Evolutionary conservation across 129 eudicot species (phyloP).

Genomic region (Tagetes patula): DNA sequence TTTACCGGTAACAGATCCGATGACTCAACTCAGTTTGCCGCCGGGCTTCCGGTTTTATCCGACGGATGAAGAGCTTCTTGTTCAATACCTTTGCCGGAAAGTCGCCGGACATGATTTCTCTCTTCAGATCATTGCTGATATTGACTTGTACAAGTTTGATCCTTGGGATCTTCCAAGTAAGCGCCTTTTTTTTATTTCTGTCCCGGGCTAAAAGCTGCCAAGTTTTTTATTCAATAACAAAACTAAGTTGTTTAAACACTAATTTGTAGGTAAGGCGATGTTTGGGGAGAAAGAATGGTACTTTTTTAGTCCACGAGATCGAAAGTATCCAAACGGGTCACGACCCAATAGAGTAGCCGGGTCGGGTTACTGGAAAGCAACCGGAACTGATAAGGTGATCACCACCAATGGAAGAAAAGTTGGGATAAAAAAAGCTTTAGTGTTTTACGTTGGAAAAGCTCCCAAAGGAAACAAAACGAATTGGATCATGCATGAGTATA

Average conservation of each 20-base stretch:
- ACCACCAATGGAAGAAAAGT: constrained; percentile 66
- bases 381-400: constrained; percentile 89
- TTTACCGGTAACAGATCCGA: constrained; percentile 63
- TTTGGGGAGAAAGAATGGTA: constrained; percentile 98
- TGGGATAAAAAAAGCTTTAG: constrained; percentile 89
- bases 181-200: neutral
- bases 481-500: constrained; percentile 97
- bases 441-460: constrained; percentile 87
- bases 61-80: constrained; percentile 93
- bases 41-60: constrained; percentile 95
- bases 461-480: constrained; percentile 90
- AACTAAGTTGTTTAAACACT: too few relatives aligned
- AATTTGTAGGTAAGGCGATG: constrained; percentile 59
- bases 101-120: constrained; percentile 72
- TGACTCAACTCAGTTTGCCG: constrained; percentile 73
- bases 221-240: too few relatives aligned
- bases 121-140: constrained; percentile 64
- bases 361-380: constrained; percentile 97
- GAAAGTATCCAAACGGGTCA: constrained; percentile 93
- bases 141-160: constrained; percentile 86
- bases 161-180: constrained; percentile 93
- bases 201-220: neutral
- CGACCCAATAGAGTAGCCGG: constrained; percentile 91
- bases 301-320: constrained; percentile 86
- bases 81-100: constrained; percentile 75